These are phyloP conservation scores for Xylariaceae sp. DNA, from an alignment of 2,329 filamentous ascomycete species.

Conservation along the genomic window DNA sequence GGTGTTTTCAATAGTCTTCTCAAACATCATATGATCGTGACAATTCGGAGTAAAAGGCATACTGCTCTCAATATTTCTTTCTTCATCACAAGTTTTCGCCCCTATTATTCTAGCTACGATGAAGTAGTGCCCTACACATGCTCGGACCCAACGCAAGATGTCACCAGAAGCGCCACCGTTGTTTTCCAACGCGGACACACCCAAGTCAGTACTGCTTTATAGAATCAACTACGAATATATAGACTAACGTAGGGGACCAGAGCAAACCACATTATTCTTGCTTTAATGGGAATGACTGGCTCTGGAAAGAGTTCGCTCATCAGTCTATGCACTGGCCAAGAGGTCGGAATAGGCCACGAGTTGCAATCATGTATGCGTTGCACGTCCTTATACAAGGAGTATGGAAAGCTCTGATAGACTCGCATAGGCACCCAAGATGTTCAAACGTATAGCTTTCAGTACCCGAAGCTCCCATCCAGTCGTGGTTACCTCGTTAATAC, in stretches of 20 bases:
- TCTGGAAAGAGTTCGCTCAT: conserved; percentile 16
- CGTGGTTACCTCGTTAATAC: conserved; percentile 13
- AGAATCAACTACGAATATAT: too few relatives aligned
- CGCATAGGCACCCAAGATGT: conserved; percentile 13
- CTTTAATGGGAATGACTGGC: conserved; percentile 15
- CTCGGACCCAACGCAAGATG: too few relatives aligned
- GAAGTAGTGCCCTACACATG: too few relatives aligned
- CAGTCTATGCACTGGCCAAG: not conserved
- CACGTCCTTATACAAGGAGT: too few relatives aligned
- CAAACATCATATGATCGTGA: too few relatives aligned
- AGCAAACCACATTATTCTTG: conserved; percentile 5
- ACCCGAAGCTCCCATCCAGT: conserved; percentile 3
- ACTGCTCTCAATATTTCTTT: not conserved
- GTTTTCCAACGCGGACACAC: too few relatives aligned
- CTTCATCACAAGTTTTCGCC: not conserved
- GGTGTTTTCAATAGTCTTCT: too few relatives aligned
- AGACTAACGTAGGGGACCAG: too few relatives aligned
- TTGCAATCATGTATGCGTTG: conserved; percentile 9
- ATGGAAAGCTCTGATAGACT: not conserved
- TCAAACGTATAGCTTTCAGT: not conserved
- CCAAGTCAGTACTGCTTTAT: too few relatives aligned
- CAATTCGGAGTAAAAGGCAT: too few relatives aligned
- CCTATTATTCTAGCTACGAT: too few relatives aligned
- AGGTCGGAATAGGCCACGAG: conserved; percentile 12
- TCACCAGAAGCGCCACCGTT: too few relatives aligned